Base-by-base conservation (phyloP, 129 eudicot species). In the Lactuca sativa region DNA sequence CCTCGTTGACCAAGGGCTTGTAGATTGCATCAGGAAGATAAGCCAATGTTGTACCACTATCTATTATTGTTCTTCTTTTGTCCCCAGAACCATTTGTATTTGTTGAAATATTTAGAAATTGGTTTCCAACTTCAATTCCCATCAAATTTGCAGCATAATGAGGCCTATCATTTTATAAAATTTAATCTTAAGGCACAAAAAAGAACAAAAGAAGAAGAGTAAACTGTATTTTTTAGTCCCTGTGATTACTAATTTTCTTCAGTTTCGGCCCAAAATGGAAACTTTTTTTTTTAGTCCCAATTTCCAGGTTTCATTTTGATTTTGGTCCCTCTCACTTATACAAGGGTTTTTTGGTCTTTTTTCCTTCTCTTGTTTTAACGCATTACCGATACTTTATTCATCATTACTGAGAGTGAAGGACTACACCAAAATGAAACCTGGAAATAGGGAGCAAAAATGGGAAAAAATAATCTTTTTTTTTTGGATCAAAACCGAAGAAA, bases 1-100 rank as follows among this genome's bases (percentile, higher is more conserved):
- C 97, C 97, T 81, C 75, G 49, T 72, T 73, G 48, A 91, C 81
- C 65, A 91, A 64, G 44, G 88, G 86, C 15, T 78, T 78, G 71
- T 91, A 91, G 67, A 91, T 86, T 30, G 79, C 75, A 47, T 91
- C 85, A 0, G 97, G 97, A 52, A 91, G 89, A 82, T 91, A 91
- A 59, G 97, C 97, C 82, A 91, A 66, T 10, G 97, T 91, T 53
- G 97, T 88, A 32, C 97, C 97, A 74, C 92, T 86, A 55, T 91
- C 97, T 74, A 91, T 88, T 73, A 88, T 82, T 37, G 89, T 83
- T 71, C 89, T 93, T 72, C 69, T 84, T 58, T 76, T 86, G 72
- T 75, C 81, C 66, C 85, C 90, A 40, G 71, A 69, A 62, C 52
- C 75, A 77, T 67, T 78, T 3, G 82, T 67, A 62, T 86, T 84